Base-by-base conservation (phyloP, 2,329 filamentous ascomycete species). In the Biscogniauxia mediterranea region DNA sequence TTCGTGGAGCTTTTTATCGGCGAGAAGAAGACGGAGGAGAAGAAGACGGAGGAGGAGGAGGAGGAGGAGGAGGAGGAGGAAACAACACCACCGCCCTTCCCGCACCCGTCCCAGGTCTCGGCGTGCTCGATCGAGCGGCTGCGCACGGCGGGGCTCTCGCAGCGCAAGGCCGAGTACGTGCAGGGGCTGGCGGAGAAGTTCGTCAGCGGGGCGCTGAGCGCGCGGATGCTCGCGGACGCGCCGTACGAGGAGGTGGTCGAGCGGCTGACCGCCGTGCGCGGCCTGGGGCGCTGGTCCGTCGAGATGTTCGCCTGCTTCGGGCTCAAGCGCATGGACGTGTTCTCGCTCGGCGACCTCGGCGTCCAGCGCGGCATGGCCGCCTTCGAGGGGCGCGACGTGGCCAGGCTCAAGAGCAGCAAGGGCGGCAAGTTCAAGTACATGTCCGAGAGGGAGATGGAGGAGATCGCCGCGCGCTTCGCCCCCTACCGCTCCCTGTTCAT, bases 241-340 rank as follows among this genome's bases (percentile, higher is more conserved):
- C 85, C 87, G 5, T 95, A 99, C 74, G 93, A 96, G 56, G 91
- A 96, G 68, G 84, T 99, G 7, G 81, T 97, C 65, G 85, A 90
- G 75, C 89, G 85, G 74, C 81, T 99, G 54, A 92, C 90, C 54
- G 91, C 93, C 0, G 93, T 99, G 5, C 84, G 94, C 9, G 95
- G 95, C 0, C 78, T 98, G 55, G 95, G 95, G 0, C 84, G 83
- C 58, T 98, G 95, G 95, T 93, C 89, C 54, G 93, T 96, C 15
- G 93, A 97, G 80, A 98, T 99, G 95, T 99, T 99, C 80, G 92
- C 93, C 55, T 92, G 91, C 76, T 98, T 99, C 76, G 91, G 87
- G n/a, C 80, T 99, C 50, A 98, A 97, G 82, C 83, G 93, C 13
- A 89, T 93, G 83, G 94, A 99, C 77, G 91, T 99, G 21, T 97